phyloP scores from a whole-genome alignment of 768 basidiomycete genomes.

The Psilocybe sp. region DNA sequence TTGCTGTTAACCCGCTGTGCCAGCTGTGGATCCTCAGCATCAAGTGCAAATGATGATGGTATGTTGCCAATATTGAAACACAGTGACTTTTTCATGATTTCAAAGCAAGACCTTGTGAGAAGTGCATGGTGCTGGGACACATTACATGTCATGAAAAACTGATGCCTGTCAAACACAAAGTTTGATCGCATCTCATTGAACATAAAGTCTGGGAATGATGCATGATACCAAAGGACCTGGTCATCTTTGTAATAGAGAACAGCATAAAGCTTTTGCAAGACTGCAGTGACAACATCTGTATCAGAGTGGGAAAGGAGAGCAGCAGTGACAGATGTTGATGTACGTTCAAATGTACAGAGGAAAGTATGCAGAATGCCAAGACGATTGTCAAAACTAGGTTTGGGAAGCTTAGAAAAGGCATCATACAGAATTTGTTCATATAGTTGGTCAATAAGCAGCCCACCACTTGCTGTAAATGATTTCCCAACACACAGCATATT shows the following conservation, averaged over 20 bases:
- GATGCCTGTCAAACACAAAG: not conserved
- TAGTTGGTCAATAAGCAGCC: constrained; percentile 8
- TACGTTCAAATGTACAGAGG: constrained; percentile 16
- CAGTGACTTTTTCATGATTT: constrained; percentile 10
- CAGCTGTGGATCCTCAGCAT: not conserved
- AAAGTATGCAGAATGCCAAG: constrained; percentile 18
- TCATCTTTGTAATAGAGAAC: constrained; percentile 17
- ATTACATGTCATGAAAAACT: constrained; percentile 10
- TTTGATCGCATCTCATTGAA: constrained; percentile 1
- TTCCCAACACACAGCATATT: not conserved
- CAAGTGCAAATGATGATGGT: constrained; percentile 12
- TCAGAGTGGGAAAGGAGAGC: constrained; percentile 1
- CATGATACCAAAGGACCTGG: constrained; percentile 17
- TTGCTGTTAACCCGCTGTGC: constrained; percentile 5
- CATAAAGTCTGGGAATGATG: constrained; percentile 21
- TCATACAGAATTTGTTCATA: constrained; percentile 14
- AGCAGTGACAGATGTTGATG: constrained; percentile 12
- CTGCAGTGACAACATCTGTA: no score
- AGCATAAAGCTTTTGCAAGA: constrained; percentile 9
- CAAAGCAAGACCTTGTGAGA: constrained; percentile 13
- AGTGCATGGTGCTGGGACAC: constrained; percentile 5
- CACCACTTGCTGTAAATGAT: no score
- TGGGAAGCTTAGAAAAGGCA: constrained; percentile 14
- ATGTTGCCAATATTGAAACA: constrained; percentile 17
- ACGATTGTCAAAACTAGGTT: constrained; percentile 2